Base-by-base conservation (phyloP, 306 rosid species). In the Cucumis melo region DNA sequence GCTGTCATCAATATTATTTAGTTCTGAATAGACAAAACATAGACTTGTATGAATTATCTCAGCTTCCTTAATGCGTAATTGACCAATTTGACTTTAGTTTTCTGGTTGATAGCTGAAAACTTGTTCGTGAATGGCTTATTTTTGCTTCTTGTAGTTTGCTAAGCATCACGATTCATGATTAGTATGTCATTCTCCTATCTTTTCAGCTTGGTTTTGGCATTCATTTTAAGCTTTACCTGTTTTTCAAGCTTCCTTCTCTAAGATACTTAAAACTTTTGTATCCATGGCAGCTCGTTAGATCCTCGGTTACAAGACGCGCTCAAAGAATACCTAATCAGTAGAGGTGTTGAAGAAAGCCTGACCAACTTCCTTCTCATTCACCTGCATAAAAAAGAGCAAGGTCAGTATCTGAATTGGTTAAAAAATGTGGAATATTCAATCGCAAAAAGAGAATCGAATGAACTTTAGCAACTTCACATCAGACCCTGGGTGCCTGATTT, bases 331-430 rank as follows among this genome's bases (percentile, higher is more conserved):
- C 81, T 91, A 77, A 80, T 68, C 51, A 68, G 86, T 79, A 90
- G 84, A 81, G 98, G 97, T 32, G 79, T 93, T 68, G 88, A 87
- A 41, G 84, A 78, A 76, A 82, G 63, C 83, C 83, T 93, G 29
- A 90, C 86, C 39, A 85, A 81, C 78, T 91, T 90, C 81, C 92
- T 93, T 80, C 81, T 88, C 56, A 84, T 77, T 82, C 85, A 88
- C 83, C 82, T 88, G 10, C 92, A 87, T 78, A 84, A 70, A 73
- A 88, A 86, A 76, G 96, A 91, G 86, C 92, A 90, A 64, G 82
- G 73, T 51, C 96, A 90, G 41, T 93, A 93, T 38, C 76, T 87
- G 74, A 86, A 90, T 75, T 93, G 98, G 98, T 81, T 91, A 74
- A 81, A 84, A 78, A 83, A 73, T 57, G 87, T 87, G 24, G 87